These are phyloP conservation scores for Penicillium sp. DNA, from an alignment of 2,329 filamentous ascomycete species.

Conservation along the genomic window DNA sequence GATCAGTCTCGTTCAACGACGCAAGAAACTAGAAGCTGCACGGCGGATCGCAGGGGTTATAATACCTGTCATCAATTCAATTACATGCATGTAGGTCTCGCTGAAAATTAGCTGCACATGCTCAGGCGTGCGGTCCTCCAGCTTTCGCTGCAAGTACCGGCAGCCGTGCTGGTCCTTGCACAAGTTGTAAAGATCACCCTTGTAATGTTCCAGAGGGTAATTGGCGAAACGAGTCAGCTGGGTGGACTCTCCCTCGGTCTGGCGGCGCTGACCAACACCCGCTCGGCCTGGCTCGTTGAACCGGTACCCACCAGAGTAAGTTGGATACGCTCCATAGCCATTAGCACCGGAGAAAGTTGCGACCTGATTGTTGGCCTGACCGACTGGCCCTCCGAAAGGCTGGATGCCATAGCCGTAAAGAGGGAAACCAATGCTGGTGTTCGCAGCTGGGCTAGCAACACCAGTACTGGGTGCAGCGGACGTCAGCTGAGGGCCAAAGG, in stretches of 20 bases:
- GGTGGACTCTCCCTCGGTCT: constrained; percentile 49
- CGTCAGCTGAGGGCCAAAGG: constrained; percentile 67
- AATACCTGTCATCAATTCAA: constrained; percentile 86
- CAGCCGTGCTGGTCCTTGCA: constrained; percentile 99
- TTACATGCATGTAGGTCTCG: constrained; percentile 89
- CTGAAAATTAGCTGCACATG: constrained; percentile 90
- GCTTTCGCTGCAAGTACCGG: constrained; percentile 92
- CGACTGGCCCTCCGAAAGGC: constrained; percentile 55
- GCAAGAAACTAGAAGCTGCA: no score
- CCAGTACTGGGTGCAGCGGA: constrained; percentile 34
- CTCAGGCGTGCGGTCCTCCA: constrained; percentile 81
- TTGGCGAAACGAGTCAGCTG: constrained; percentile 77
- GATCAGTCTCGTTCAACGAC: neutral
- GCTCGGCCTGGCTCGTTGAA: constrained; percentile 71
- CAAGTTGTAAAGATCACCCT: constrained; percentile 78
- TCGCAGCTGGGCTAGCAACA: constrained; percentile 24
- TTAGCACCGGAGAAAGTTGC: constrained; percentile 54
- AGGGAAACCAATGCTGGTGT: constrained; percentile 36
- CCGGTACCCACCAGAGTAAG: constrained; percentile 53
- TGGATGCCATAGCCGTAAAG: constrained; percentile 52
- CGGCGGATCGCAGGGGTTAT: constrained; percentile 1
- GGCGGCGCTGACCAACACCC: constrained; percentile 64
- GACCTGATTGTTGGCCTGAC: constrained; percentile 37
- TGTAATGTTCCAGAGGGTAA: constrained; percentile 73
- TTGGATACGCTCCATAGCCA: constrained; percentile 51